Base-by-base conservation (phyloP, 768 basidiomycete genomes). In the Boletales sp. region DNA sequence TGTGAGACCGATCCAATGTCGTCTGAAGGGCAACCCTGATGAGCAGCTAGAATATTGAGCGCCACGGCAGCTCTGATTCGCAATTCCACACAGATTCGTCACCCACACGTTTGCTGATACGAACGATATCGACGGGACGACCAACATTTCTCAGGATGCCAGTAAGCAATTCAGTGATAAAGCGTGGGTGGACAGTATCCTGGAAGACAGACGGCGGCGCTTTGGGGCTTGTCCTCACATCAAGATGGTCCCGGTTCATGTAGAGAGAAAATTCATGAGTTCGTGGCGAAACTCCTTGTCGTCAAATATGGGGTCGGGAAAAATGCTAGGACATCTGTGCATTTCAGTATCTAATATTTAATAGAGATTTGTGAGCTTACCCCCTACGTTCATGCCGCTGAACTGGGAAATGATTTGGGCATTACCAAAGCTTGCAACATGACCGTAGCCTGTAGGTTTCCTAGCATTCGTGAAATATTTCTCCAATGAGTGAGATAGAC, bases 141-240 rank as follows among this genome's bases (percentile, higher is more conserved):
- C 63, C 63, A 17, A 70, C 55, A 8, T 68, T 72, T 5, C 69
- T 63, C 11, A 79, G 59, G 50, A 82, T 75, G 17, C 71, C 72
- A 2, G 68, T 69, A 12, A 81, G 64, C 5, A 81, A 58, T 40
- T 75, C 64, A 0, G 75, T 74, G 51, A 82, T 77, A 34, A 74
- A 75, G 0, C 69, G 71, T 7, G 75, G 74, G 53, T 78, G 51
- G 0, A 64, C 10, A 0, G 63, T 62, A 14, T 64, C 60, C 12
- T 49, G 37, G 28, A 31, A n/a, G 12, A 71, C 63, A 12, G 64
- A 65, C 7, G 57, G 54, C 53, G 1, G 72, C 71, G 21, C 5
- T 55, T 63, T 3, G 74, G 51, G 9, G 11, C 9, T 34, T 14
- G 3, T 34, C 14, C 4, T 8, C 11, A 34, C 33, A 28, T 60